Evolutionary conservation across 129 eudicot genomes (phyloP), one percentile per base, ranked within the genome.

Genomic region (Arctium lappa): DNA sequence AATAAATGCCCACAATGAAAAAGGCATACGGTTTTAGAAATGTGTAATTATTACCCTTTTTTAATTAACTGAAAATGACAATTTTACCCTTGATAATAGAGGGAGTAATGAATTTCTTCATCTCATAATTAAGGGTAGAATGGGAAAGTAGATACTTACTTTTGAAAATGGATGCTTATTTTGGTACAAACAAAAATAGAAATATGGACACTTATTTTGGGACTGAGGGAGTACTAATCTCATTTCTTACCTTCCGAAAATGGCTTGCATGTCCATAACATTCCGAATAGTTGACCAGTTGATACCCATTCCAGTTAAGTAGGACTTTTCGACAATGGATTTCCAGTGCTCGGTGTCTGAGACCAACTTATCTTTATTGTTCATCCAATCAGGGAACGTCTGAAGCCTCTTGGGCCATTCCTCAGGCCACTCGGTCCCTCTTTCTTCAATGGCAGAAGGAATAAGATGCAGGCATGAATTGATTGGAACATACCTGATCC

Each of bases 261-360:
- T 86, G 83, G 99, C 89, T 85, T 95, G 94, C 99, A 95, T 93
- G 87, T 95, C 99, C 98, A 95, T 93, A 50, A 95, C 90, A 86
- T 95, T 95, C 34, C 95, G 91, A 74, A 95, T 89, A 63, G 89
- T 93, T 80, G 92, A 87, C 99, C 99, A 95, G 85, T 93, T 89
- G 74, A 95, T 91, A 10, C 95, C 99, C 92, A 95, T 78, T 85
- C 94, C 98, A 60, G 86, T 86, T 71, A 91, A 83, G 88, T 95
- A 95, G 44, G 99, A 95, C 77, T 90, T 93, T 82, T 89, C 89
- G 40, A 95, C 91, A 63, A 87, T 82, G 78, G 97, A 82, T 83
- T 89, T 88, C 99, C 99, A 95, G 84, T 90, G 98, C 62, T 86
- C 88, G 18, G 89, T 83, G 32, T 93, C 98, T 39, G 97, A 87